These are phyloP conservation scores for Fomitopsis palustris DNA, from an alignment of 1,284 basidiomycete genomes.

Conservation along the genomic window DNA sequence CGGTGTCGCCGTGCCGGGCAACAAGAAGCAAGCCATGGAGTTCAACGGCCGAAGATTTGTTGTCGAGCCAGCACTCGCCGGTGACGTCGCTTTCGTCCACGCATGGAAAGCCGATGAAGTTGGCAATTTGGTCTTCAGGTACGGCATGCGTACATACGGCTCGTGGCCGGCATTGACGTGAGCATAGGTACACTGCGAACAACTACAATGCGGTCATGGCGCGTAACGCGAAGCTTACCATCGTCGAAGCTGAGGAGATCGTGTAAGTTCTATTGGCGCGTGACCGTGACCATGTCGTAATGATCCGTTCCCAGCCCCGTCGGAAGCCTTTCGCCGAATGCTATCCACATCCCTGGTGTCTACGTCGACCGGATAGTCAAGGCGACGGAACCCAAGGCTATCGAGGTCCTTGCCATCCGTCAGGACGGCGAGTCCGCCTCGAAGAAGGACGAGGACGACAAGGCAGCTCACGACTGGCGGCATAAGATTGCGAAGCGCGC, in stretches of 20 bases:
- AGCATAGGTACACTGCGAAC: slow-evolving; percentile 73
- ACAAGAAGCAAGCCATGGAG: slow-evolving; percentile 73
- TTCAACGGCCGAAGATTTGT: slow-evolving; percentile 85
- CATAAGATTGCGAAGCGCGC: slow-evolving; percentile 81
- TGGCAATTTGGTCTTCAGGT: slow-evolving; percentile 84
- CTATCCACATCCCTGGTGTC: slow-evolving; percentile 83
- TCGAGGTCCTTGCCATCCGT: slow-evolving; percentile 72
- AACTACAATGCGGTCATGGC: slow-evolving; percentile 90
- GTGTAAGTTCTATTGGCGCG: slow-evolving; percentile 38
- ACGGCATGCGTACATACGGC: background rate
- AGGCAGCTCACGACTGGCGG: slow-evolving; percentile 48
- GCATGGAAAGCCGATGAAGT: slow-evolving; percentile 95
- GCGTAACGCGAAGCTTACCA: slow-evolving; percentile 84
- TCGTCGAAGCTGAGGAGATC: slow-evolving; percentile 93
- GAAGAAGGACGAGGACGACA: slow-evolving; percentile 30
- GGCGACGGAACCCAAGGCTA: slow-evolving; percentile 72
- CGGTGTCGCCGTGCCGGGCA: slow-evolving; percentile 68
- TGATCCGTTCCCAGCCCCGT: slow-evolving; percentile 41
- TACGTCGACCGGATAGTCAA: slow-evolving; percentile 86
- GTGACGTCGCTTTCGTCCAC: slow-evolving; percentile 85
- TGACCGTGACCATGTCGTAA: background rate
- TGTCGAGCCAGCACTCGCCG: slow-evolving; percentile 83
- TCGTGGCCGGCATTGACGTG: background rate
- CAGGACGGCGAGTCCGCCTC: slow-evolving; percentile 17
- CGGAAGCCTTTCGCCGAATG: slow-evolving; percentile 78